These are phyloP conservation scores for Saturnispora hagleri DNA, from an alignment of 805 yeast genomes.

Conservation along the genomic window DNA sequence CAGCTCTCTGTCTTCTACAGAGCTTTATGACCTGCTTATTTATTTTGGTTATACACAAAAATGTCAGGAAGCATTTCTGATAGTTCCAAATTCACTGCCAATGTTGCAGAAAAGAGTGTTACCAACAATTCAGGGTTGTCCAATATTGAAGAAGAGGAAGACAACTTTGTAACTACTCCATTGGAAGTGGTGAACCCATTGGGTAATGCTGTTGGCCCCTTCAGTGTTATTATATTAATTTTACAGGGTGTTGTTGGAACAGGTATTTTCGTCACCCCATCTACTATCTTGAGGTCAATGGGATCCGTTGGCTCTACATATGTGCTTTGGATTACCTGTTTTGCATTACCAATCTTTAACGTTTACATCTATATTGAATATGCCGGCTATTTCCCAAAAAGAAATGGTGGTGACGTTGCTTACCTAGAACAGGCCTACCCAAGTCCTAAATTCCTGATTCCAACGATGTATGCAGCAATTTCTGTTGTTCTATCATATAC, in stretches of 20 bases:
- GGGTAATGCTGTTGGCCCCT: slow-evolving; percentile 29
- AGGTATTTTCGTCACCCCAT: slow-evolving; percentile 67
- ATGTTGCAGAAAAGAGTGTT: neutral
- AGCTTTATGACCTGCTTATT: too few species aligned
- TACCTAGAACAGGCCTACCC: slow-evolving; percentile 64
- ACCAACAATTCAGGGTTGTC: neutral
- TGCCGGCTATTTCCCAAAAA: slow-evolving; percentile 35
- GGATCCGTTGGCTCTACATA: slow-evolving; percentile 38
- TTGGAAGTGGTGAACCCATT: slow-evolving; percentile 29
- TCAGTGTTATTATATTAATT: slow-evolving; percentile 49
- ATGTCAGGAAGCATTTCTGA: neutral
- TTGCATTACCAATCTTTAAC: slow-evolving; percentile 31
- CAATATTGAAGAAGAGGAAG: slow-evolving; percentile 8
- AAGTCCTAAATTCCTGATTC: slow-evolving; percentile 60
- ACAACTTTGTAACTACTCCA: slow-evolving; percentile 29
- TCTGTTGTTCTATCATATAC: slow-evolving; percentile 79
- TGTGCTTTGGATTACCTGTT: slow-evolving; percentile 35
- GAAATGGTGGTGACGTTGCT: slow-evolving; percentile 83
- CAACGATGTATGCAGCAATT: slow-evolving; percentile 59
- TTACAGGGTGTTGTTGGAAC: slow-evolving; percentile 68
- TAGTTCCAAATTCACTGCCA: neutral
- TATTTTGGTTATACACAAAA: neutral
- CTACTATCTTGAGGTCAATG: slow-evolving; percentile 38
- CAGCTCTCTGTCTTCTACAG: neutral
- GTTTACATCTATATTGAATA: slow-evolving; percentile 33